phyloP scores from a whole-genome alignment of 306 rosid species.

The Acacia melanoxylon region DNA sequence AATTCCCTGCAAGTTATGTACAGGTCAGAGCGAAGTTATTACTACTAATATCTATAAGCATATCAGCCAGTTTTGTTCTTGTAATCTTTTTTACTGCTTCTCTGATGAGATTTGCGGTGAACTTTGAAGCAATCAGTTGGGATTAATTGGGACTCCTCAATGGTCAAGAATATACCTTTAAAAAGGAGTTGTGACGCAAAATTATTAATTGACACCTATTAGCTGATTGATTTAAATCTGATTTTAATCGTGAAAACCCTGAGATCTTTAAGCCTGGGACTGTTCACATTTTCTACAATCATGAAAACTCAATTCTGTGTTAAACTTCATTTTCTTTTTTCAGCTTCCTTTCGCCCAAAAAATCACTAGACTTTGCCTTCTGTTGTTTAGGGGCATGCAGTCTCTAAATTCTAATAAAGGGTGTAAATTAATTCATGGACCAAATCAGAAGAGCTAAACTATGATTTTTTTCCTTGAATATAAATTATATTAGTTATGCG shows the following conservation, averaged over 20 bases:
- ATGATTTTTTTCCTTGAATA: not conserved
- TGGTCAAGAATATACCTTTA: not conserved
- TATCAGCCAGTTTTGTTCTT: conserved; percentile 23
- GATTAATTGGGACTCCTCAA: not conserved
- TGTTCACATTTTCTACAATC: not conserved
- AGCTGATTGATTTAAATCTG: not conserved
- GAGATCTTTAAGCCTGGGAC: not conserved
- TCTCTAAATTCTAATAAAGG: not conserved
- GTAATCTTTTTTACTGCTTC: conserved; percentile 5
- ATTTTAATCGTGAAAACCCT: not conserved
- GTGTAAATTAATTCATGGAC: not conserved
- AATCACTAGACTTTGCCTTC: not conserved
- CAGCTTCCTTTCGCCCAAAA: not conserved
- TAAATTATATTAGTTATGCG: not conserved
- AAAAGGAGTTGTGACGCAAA: not conserved
- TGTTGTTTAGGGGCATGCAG: not conserved
- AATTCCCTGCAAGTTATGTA: conserved; percentile 9
- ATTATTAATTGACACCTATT: not conserved
- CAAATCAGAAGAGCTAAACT: not conserved
- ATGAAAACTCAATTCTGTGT: not conserved
- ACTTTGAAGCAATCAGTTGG: not conserved
- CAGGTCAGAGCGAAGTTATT: conserved; percentile 8
- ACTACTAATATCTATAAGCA: not conserved
- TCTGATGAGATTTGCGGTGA: conserved; percentile 5
- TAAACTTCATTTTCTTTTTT: not conserved